These are phyloP conservation scores for Candida tibetensis DNA, from an alignment of 805 yeast genomes.

Conservation along the genomic window DNA sequence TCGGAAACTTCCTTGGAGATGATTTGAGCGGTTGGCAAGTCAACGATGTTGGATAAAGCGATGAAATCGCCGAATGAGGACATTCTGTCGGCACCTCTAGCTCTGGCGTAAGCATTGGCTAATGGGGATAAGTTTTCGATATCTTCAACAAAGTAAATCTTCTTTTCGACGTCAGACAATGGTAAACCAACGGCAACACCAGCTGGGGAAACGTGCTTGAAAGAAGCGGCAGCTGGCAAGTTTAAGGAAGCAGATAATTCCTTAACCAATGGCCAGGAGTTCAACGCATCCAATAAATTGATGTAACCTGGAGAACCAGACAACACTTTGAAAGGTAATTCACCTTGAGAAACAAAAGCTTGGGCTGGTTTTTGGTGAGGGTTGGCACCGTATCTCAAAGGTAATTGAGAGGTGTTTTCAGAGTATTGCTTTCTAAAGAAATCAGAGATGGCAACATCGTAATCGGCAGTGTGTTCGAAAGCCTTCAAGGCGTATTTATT, in stretches of 20 bases:
- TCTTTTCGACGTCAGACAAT: conserved; percentile 84
- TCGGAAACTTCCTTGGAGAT: conserved; percentile 97
- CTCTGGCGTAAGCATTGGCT: conserved; percentile 98
- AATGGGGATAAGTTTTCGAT: conserved; percentile 93
- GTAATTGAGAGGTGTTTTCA: conserved; percentile 84
- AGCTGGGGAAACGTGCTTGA: conserved; percentile 98
- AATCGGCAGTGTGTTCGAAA: conserved; percentile 97
- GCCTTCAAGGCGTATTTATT: conserved; percentile 92
- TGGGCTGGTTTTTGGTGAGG: conserved; percentile 99
- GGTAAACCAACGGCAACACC: conserved; percentile 98
- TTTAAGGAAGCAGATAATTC: conserved; percentile 92
- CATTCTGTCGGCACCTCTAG: conserved; percentile 99
- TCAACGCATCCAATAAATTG: conserved; percentile 92
- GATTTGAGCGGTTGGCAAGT: conserved; percentile 92
- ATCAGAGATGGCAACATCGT: conserved; percentile 93
- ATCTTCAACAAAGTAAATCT: conserved; percentile 91
- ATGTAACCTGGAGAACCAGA: conserved; percentile 97
- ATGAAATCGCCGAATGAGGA: conserved; percentile 98
- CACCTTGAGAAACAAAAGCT: conserved; percentile 84
- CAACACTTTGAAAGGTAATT: conserved; percentile 89
- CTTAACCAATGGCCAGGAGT: conserved; percentile 98
- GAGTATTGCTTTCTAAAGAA: conserved; percentile 96
- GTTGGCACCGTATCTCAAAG: conserved; percentile 96
- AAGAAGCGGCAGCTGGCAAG: conserved; percentile 98
- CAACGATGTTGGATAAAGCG: conserved; percentile 95